phyloP scores from a whole-genome alignment of 1,139 yeast genomes.

The Kodamaea derodonti region DNA sequence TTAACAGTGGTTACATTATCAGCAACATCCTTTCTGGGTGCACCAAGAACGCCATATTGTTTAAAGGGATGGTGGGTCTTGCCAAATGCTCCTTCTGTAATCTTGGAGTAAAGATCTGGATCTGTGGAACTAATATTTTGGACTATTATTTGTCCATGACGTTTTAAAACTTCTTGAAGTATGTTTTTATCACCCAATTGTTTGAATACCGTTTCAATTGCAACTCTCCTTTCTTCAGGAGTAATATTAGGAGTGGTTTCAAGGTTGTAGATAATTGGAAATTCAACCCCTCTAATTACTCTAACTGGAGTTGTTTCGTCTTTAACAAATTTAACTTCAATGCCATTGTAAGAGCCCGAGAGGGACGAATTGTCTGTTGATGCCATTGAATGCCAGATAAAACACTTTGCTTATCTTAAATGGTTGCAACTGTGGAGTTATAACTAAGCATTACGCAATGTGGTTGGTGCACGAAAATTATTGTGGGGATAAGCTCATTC shows the following conservation, averaged over 20 bases:
- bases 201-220: slow-evolving; percentile 4
- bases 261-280: slow-evolving; percentile 4
- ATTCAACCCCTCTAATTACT: slow-evolving; percentile 6
- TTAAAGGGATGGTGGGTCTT: slow-evolving; percentile 16
- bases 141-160: slow-evolving; percentile 22
- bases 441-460: no score
- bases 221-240: not conserved
- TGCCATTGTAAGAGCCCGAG: slow-evolving; percentile 1
- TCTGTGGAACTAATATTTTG: slow-evolving; percentile 16
- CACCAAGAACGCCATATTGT: slow-evolving; percentile 20
- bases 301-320: slow-evolving; percentile 1
- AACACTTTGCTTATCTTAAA: no score
- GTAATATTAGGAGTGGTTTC: not conserved
- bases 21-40: slow-evolving; percentile 20
- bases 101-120: slow-evolving; percentile 12
- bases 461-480: no score
- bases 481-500: no score
- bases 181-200: slow-evolving; percentile 10
- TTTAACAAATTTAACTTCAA: slow-evolving; percentile 3
- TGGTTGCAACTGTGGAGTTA: no score
- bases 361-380: no score
- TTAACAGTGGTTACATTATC: slow-evolving; percentile 23
- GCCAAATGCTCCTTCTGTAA: slow-evolving; percentile 9
- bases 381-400: not conserved
- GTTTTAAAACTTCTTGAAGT: slow-evolving; percentile 15